These are phyloP conservation scores for Trichoderma gracile DNA, from an alignment of 2,329 filamentous ascomycete genomes.

Conservation along the genomic window DNA sequence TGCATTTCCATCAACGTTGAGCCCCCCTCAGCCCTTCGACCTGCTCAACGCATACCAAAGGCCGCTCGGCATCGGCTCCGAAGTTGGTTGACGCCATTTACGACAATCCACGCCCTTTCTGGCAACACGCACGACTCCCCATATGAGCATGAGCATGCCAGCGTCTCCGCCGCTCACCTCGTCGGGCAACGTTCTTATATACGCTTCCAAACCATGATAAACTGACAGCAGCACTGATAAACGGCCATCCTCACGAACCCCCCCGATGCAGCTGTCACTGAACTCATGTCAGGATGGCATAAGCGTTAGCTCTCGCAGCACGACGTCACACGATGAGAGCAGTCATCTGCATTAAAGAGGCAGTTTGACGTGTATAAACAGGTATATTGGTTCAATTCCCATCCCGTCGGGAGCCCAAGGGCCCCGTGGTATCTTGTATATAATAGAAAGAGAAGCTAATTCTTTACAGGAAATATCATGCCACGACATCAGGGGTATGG, in stretches of 20 bases:
- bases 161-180: not conserved
- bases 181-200: too few relatives aligned
- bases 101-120: too few relatives aligned
- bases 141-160: not conserved
- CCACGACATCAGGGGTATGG: slow-evolving; percentile 22
- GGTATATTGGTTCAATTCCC: slow-evolving; percentile 17
- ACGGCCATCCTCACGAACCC: too few relatives aligned
- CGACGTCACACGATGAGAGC: too few relatives aligned
- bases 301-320: too few relatives aligned
- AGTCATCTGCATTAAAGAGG: not conserved
- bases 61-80: not conserved
- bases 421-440: slow-evolving; percentile 24
- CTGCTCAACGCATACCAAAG: too few relatives aligned
- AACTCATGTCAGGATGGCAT: too few relatives aligned
- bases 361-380: not conserved
- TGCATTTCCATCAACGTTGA: too few relatives aligned
- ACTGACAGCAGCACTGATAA: too few relatives aligned
- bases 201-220: too few relatives aligned
- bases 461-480: slow-evolving; percentile 25
- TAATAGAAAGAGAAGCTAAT: slow-evolving; percentile 25
- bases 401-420: not conserved
- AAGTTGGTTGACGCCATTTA: not conserved
- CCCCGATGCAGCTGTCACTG: too few relatives aligned
- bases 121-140: not conserved
- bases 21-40: too few relatives aligned